Evolutionary conservation across 352 stramenopile species (phyloP).

Genomic region (Saprolegnia diclina): DNA sequence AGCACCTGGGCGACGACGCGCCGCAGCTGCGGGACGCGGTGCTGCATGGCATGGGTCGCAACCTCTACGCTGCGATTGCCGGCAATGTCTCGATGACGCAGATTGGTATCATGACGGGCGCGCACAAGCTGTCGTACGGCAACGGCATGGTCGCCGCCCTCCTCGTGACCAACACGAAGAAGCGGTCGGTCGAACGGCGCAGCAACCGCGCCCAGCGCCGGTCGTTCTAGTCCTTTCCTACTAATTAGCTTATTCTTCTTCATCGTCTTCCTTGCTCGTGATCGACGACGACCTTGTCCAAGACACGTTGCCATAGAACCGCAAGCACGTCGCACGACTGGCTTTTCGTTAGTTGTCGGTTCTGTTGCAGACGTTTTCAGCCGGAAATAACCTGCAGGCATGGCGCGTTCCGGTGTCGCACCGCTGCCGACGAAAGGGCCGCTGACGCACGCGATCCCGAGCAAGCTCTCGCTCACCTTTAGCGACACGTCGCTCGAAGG

Average conservation of each 20-base stretch:
- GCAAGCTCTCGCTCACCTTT: neutral
- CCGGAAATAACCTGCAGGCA: no score
- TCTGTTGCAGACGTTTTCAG: no score
- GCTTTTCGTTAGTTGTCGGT: no score
- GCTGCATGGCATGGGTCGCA: constrained; percentile 38
- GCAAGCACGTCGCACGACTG: no score
- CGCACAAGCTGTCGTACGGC: constrained; percentile 50
- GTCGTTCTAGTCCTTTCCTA: constrained; percentile 8
- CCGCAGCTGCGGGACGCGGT: constrained; percentile 50
- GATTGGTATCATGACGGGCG: constrained; percentile 57
- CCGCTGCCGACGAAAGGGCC: neutral
- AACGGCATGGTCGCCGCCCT: constrained; percentile 77
- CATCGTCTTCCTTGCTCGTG: no score
- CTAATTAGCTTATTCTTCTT: no score
- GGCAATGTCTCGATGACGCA: constrained; percentile 62
- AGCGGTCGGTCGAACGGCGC: neutral
- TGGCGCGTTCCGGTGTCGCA: neutral
- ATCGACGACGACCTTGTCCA: no score
- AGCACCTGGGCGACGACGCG: constrained; percentile 60
- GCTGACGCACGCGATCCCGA: neutral
- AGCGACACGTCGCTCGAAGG: neutral
- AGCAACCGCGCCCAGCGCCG: neutral
- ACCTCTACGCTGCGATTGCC: constrained; percentile 44
- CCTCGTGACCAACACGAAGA: constrained; percentile 73
- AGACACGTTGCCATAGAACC: no score